Evolutionary conservation across 2,329 filamentous ascomycete species (phyloP).

Genomic region (Peltaster fructicola): DNA sequence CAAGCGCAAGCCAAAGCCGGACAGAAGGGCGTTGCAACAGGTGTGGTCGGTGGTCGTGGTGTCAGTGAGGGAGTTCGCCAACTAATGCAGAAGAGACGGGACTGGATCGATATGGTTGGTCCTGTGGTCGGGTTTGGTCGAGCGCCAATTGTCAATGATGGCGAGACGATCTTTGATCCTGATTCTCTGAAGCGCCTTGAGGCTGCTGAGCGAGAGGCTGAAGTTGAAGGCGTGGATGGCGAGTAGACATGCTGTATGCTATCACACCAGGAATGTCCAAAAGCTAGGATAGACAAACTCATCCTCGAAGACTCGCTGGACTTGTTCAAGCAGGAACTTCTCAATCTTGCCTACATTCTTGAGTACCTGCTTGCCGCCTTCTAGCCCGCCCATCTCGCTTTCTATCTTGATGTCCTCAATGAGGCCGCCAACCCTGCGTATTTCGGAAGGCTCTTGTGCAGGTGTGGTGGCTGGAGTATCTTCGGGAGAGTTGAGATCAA

Average conservation of each 20-base stretch:
- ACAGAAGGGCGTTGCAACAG: conserved; percentile 54
- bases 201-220: conserved; percentile 59
- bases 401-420: conserved; percentile 90
- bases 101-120: conserved; percentile 83
- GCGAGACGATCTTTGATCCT: conserved; percentile 59
- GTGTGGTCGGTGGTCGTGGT: conserved; percentile 48
- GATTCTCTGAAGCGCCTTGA: conserved; percentile 55
- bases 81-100: conserved; percentile 74
- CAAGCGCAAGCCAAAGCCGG: conserved; percentile 31
- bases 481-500: conserved; percentile 11
- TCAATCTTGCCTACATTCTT: conserved; percentile 99
- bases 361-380: conserved; percentile 79
- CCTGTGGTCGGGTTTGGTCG: conserved; percentile 77
- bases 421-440: conserved; percentile 42
- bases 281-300: conserved; percentile 98
- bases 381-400: conserved; percentile 88
- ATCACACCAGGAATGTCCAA: conserved; percentile 83
- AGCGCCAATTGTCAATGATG: conserved; percentile 54
- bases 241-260: conserved; percentile 6
- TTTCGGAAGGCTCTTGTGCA: conserved; percentile 6
- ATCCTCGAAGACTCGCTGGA: conserved; percentile 92
- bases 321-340: conserved; percentile 90
- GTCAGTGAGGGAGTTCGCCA: conserved; percentile 85
- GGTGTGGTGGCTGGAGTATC: conserved; percentile 5
- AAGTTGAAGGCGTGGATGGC: conserved; percentile 39